Percentiles rank a stretch among this genome's conserved stretches.
phyloP scores from a whole-genome alignment of 2,329 filamentous ascomycete genomes.

The Hypoxylon sp. region DNA sequence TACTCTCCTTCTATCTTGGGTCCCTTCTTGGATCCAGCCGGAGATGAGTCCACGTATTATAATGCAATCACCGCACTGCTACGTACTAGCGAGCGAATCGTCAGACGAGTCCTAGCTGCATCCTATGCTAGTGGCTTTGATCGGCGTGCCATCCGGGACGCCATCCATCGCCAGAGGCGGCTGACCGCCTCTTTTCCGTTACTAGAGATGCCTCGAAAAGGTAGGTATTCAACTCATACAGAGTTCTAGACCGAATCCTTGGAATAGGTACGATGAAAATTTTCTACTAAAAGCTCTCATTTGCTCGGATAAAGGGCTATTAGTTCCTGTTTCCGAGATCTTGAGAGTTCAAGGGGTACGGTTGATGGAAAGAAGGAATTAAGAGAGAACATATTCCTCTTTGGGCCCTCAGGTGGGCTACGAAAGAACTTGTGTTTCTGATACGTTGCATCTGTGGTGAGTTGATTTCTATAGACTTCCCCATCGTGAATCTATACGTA shows the following conservation, averaged over 20 bases:
- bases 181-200: slow-evolving; percentile 34
- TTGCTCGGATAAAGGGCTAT: not conserved
- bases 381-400: not conserved
- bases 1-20: slow-evolving; percentile 14
- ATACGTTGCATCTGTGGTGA: too few relatives aligned
- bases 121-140: slow-evolving; percentile 35
- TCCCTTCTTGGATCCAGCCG: slow-evolving; percentile 15
- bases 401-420: not conserved
- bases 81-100: slow-evolving; percentile 11
- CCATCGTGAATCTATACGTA: too few relatives aligned
- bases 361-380: not conserved
- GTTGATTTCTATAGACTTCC: too few relatives aligned
- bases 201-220: slow-evolving; percentile 13
- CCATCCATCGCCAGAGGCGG: slow-evolving; percentile 23
- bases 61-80: slow-evolving; percentile 19
- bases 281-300: not conserved
- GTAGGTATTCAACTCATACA: slow-evolving; percentile 1
- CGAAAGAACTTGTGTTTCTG: too few relatives aligned
- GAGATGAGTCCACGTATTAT: slow-evolving; percentile 28
- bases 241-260: slow-evolving; percentile 22
- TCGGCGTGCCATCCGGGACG: slow-evolving; percentile 37
- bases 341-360: not conserved
- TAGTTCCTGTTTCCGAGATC: not conserved
- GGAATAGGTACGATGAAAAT: slow-evolving; percentile 5
- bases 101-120: slow-evolving; percentile 28